phyloP scores from a whole-genome alignment of 75 land plant genomes.

The Cupressus sempervirens region DNA sequence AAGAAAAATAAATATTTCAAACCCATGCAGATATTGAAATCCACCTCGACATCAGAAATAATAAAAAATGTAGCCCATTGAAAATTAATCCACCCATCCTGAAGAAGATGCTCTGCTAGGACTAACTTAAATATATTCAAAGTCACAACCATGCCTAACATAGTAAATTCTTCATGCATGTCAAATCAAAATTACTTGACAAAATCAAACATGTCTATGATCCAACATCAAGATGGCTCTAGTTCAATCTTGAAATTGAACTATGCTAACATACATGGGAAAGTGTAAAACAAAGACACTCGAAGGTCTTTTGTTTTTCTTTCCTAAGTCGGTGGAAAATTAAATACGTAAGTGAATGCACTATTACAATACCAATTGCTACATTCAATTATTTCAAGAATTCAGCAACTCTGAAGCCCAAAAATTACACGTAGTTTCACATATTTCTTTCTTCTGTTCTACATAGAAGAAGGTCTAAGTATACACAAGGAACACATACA shows the following conservation, averaged over 20 bases:
- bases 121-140: neutral
- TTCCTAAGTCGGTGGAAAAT: neutral
- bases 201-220: neutral
- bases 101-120: neutral
- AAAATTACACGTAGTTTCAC: too few species aligned
- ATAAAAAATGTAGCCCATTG: neutral
- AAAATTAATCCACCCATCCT: neutral
- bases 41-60: neutral
- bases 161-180: neutral
- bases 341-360: neutral
- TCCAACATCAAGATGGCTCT: neutral
- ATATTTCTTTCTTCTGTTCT: neutral
- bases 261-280: neutral
- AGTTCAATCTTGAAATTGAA: neutral
- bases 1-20: neutral
- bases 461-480: too few species aligned
- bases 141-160: neutral
- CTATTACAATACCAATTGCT: neutral
- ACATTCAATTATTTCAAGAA: neutral
- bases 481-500: neutral
- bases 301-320: too few species aligned
- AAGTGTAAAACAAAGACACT: neutral
- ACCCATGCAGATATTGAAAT: neutral
- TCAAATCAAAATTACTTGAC: neutral
- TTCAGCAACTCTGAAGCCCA: too few species aligned